Conservation (phyloP, 257 asterid species). For the Mentha longifolia region DNA sequence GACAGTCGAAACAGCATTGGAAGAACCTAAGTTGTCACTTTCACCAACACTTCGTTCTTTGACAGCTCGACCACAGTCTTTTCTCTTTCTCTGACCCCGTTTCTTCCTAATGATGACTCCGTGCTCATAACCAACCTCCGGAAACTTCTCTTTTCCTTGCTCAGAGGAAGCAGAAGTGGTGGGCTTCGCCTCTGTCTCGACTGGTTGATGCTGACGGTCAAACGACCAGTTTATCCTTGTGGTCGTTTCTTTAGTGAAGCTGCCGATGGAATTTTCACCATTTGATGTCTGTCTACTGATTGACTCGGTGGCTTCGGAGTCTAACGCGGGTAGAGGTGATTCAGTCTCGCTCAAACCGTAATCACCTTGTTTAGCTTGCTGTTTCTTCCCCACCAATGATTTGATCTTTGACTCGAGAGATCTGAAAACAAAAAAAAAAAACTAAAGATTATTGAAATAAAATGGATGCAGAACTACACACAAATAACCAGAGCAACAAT, state of each 20-base stretch:
- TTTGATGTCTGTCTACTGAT: conserved; percentile 58
- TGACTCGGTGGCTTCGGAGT: conserved; percentile 60
- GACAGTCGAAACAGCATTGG: conserved; percentile 45
- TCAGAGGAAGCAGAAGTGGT: conserved; percentile 45
- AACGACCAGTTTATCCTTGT: conserved; percentile 46
- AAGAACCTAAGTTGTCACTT: conserved; percentile 65
- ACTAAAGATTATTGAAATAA: neutral
- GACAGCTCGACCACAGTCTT: conserved; percentile 47
- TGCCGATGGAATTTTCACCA: conserved; percentile 73
- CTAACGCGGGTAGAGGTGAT: conserved; percentile 51
- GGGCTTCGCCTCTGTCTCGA: conserved; percentile 40
- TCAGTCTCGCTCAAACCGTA: conserved; percentile 44
- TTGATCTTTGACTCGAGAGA: conserved; percentile 75
- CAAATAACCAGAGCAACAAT: neutral
- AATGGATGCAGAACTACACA: neutral
- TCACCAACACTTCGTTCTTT: conserved; percentile 67
- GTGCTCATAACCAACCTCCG: conserved; percentile 37
- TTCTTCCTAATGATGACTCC: conserved; percentile 64
- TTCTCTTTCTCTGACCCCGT: conserved; percentile 81
- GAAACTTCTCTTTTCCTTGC: conserved; percentile 38
- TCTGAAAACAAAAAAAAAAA: conserved; percentile 44
- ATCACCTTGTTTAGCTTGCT: conserved; percentile 42
- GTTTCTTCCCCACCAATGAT: conserved; percentile 56
- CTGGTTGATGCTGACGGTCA: conserved; percentile 42
- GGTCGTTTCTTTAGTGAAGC: conserved; percentile 65